Evolutionary conservation across 768 basidiomycete species (phyloP).

Genomic region (Ephemerocybe angulata): DNA sequence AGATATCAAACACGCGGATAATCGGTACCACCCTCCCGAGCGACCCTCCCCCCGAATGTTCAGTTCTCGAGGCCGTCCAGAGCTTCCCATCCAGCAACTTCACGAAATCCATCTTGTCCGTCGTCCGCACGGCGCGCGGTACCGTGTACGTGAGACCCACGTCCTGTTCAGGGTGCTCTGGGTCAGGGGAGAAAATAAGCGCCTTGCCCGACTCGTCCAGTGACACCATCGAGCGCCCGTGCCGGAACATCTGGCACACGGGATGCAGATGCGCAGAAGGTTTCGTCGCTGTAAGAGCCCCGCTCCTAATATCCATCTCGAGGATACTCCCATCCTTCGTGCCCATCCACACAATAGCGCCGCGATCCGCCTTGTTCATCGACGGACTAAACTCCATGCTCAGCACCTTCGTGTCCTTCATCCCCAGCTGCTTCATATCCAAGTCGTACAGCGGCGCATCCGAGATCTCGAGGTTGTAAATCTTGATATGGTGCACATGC

Average conservation of each 20-base stretch:
- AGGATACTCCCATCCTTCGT: conserved; percentile 87
- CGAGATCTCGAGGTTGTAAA: conserved; percentile 54
- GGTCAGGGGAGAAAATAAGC: conserved; percentile 61
- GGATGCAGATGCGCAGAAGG: conserved; percentile 60
- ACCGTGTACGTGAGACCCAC: conserved; percentile 44
- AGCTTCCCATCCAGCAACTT: conserved; percentile 69
- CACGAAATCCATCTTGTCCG: conserved; percentile 81
- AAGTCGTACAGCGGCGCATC: conserved; percentile 46
- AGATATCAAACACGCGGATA: conserved; percentile 78
- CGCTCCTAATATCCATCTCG: conserved; percentile 73
- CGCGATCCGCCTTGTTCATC: conserved; percentile 42
- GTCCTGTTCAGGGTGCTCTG: conserved; percentile 32
- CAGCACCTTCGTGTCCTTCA: conserved; percentile 69
- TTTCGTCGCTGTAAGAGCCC: conserved; percentile 53
- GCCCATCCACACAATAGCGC: conserved; percentile 76
- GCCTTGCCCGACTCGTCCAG: conserved; percentile 85
- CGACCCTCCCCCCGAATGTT: conserved; percentile 38
- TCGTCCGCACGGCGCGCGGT: conserved; percentile 61
- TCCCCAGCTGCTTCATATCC: conserved; percentile 58
- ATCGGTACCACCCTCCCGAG: conserved; percentile 50
- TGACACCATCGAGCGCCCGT: conserved; percentile 67
- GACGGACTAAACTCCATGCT: conserved; percentile 75
- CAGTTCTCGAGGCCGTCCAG: conserved; percentile 73
- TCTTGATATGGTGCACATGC: conserved; percentile 52
- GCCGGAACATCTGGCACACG: conserved; percentile 72